Percentiles rank a stretch among this genome's conserved stretches.
Conservation (phyloP, 257 asterid species). For the Solanum piurae region DNA sequence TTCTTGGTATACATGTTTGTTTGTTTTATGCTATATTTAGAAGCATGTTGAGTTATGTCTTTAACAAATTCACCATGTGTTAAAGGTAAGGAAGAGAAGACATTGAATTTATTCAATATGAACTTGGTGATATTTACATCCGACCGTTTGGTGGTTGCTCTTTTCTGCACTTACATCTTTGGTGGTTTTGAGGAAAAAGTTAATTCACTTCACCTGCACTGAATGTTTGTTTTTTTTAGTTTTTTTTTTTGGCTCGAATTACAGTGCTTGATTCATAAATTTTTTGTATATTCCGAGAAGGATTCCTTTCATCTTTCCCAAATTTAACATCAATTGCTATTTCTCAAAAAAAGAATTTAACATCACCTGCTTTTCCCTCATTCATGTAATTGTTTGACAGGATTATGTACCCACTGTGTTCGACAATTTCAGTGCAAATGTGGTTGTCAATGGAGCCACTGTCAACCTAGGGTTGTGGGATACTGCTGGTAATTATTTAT, state of each 20-base stretch:
- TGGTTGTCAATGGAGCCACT: slow-evolving; percentile 22
- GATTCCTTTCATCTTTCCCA: background rate
- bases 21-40: background rate
- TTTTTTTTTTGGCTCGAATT: background rate
- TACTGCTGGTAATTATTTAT: slow-evolving; percentile 20
- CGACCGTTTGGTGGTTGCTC: background rate
- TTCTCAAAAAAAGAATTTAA: background rate
- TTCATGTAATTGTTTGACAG: slow-evolving; percentile 4
- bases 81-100: background rate
- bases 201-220: background rate
- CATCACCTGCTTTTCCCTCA: background rate
- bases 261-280: background rate
- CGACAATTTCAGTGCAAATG: slow-evolving; percentile 29
- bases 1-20: background rate
- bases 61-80: too few relatives aligned
- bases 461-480: slow-evolving; percentile 28
- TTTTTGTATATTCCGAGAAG: background rate
- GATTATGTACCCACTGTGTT: slow-evolving; percentile 28
- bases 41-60: background rate
- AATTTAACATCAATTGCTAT: background rate
- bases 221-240: background rate
- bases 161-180: background rate
- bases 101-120: background rate
- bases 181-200: background rate
- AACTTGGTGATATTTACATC: background rate